Evolutionary conservation across 2,329 filamentous ascomycete species (phyloP).

Genomic region (Metarhizium rileyi): DNA sequence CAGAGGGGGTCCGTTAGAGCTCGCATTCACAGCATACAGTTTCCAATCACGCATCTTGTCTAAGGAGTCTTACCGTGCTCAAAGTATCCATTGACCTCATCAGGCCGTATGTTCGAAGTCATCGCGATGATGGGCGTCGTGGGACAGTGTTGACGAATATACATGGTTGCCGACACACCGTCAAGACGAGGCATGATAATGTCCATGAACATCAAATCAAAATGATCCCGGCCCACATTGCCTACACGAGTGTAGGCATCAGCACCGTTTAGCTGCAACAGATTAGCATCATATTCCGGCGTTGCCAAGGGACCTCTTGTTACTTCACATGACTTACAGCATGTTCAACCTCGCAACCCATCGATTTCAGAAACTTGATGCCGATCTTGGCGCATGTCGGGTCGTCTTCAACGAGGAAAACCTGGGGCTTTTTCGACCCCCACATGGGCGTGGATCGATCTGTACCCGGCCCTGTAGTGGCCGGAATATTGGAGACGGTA

Average conservation of each 20-base stretch:
- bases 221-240: conserved; percentile 34
- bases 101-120: conserved; percentile 95
- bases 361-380: conserved; percentile 54
- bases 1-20: not conserved
- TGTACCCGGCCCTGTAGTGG: conserved; percentile 15
- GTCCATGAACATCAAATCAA: conserved; percentile 73
- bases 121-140: conserved; percentile 89
- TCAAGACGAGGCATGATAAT: conserved; percentile 97
- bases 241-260: conserved; percentile 84
- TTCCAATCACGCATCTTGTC: not conserved
- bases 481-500: conserved; percentile 10
- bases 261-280: conserved; percentile 55
- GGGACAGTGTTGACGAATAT: conserved; percentile 79
- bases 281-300: conserved; percentile 6
- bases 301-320: no score
- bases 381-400: conserved; percentile 58
- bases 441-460: conserved; percentile 37
- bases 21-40: not conserved
- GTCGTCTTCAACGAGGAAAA: conserved; percentile 83
- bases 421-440: conserved; percentile 59
- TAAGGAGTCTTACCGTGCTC: conserved; percentile 65
- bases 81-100: conserved; percentile 96
- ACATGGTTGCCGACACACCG: conserved; percentile 85
- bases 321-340: conserved; percentile 43
- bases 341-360: conserved; percentile 58